Evolutionary conservation across 352 stramenopile species (phyloP).

Genomic region (Pythium plurisporium): DNA sequence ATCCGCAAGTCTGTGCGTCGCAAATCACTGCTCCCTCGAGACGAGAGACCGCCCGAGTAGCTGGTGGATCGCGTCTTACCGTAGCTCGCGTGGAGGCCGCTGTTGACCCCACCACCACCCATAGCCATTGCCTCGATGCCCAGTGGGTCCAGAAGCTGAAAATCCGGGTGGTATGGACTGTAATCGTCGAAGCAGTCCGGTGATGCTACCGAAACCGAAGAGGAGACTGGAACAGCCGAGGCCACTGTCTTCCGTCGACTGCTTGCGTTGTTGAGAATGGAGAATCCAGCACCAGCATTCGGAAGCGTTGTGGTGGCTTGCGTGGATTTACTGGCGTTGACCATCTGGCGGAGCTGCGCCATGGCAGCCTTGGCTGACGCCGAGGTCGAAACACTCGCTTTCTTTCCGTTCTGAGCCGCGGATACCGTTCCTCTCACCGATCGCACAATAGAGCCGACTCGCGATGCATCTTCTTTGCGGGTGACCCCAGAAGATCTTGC

Average conservation of each 20-base stretch:
- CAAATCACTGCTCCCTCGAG: neutral
- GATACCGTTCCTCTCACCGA: neutral
- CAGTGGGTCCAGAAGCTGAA: slow-evolving; percentile 37
- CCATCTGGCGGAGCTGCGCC: slow-evolving; percentile 16
- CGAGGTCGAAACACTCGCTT: neutral
- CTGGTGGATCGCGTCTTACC: slow-evolving; percentile 16
- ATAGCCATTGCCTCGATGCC: slow-evolving; percentile 19
- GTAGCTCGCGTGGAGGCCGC: slow-evolving; percentile 5
- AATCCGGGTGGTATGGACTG: slow-evolving; percentile 69
- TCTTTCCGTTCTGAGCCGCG: neutral
- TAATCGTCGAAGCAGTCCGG: slow-evolving; percentile 78
- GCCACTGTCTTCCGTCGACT: slow-evolving; percentile 9
- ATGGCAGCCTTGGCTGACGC: slow-evolving; percentile 12
- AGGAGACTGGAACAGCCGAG: neutral
- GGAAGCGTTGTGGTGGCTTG: slow-evolving; percentile 2
- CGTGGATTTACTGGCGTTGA: slow-evolving; percentile 7
- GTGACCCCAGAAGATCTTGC: neutral
- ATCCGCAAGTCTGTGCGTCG: slow-evolving; percentile 66
- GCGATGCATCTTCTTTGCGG: neutral
- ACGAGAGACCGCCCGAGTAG: neutral
- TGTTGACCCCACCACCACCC: neutral
- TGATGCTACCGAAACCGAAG: neutral
- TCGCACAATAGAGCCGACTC: neutral
- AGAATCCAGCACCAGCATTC: neutral
- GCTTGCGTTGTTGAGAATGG: slow-evolving; percentile 9